Percentiles rank a stretch among this genome's conserved stretches.
These are phyloP conservation scores for Colletotrichum karsti DNA, from an alignment of 2,329 filamentous ascomycete species.

Conservation along the genomic window DNA sequence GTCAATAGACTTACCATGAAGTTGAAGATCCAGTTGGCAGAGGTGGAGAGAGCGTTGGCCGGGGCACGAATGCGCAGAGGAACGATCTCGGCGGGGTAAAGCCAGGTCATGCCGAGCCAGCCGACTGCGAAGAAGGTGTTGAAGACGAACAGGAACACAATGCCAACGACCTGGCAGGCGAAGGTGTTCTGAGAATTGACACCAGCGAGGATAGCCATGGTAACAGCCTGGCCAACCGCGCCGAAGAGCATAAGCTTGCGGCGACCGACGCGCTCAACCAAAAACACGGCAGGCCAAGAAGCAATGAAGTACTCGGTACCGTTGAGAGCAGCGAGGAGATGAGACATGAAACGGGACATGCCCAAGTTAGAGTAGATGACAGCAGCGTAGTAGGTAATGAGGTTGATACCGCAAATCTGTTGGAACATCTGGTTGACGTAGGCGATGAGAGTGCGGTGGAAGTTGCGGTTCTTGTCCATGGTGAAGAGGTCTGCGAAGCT, in stretches of 20 bases:
- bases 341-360: constrained; percentile 61
- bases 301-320: constrained; percentile 55
- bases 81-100: constrained; percentile 69
- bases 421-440: constrained; percentile 67
- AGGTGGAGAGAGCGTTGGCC: constrained; percentile 64
- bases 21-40: constrained; percentile 70
- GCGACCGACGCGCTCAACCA: constrained; percentile 73
- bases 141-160: constrained; percentile 67
- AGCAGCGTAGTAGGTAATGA: constrained; percentile 38
- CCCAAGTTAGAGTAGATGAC: constrained; percentile 51
- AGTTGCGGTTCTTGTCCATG: constrained; percentile 62
- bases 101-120: constrained; percentile 69
- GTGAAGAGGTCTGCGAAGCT: constrained; percentile 66
- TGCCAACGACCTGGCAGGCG: constrained; percentile 38
- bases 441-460: constrained; percentile 62
- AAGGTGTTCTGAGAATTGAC: constrained; percentile 41
- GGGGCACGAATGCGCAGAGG: constrained; percentile 68
- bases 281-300: constrained; percentile 67
- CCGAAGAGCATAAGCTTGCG: constrained; percentile 78
- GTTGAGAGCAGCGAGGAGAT: constrained; percentile 65
- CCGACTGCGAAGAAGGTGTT: constrained; percentile 68
- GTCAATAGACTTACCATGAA: constrained; percentile 51
- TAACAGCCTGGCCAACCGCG: constrained; percentile 67
- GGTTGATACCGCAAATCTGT: constrained; percentile 42
- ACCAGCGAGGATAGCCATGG: constrained; percentile 70